phyloP scores from a whole-genome alignment of 345 rosid genomes.

The Nasturtium officinale region DNA sequence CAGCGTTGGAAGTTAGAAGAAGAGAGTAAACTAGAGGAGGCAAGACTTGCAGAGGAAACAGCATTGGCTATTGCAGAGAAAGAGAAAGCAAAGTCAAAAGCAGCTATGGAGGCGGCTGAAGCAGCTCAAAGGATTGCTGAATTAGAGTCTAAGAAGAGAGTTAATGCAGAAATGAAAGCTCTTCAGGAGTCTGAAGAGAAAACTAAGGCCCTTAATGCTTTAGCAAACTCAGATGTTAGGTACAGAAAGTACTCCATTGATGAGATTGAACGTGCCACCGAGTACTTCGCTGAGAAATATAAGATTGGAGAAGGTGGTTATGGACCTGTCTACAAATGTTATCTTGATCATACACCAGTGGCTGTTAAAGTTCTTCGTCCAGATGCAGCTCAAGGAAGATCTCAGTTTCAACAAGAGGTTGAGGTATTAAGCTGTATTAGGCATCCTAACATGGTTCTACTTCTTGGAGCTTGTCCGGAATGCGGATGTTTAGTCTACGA shows the following conservation, averaged over 20 bases:
- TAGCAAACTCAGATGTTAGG: conserved; percentile 57
- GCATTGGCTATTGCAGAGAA: conserved; percentile 76
- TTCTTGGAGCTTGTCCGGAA: conserved; percentile 89
- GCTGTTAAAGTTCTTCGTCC: conserved; percentile 92
- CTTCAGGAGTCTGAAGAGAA: conserved; percentile 73
- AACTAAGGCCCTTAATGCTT: conserved; percentile 65
- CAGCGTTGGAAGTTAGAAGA: conserved; percentile 86
- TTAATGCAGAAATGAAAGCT: conserved; percentile 80
- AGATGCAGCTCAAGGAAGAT: conserved; percentile 94
- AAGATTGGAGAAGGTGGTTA: conserved; percentile 99
- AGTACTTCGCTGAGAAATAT: conserved; percentile 59
- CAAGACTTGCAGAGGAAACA: conserved; percentile 71
- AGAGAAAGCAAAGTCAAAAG: conserved; percentile 86
- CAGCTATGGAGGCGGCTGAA: conserved; percentile 89
- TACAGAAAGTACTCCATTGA: conserved; percentile 82
- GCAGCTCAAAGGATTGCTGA: conserved; percentile 88
- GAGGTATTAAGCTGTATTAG: conserved; percentile 88
- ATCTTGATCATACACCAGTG: conserved; percentile 83
- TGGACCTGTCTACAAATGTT: conserved; percentile 84
- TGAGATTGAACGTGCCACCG: conserved; percentile 80
- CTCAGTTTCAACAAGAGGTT: conserved; percentile 96
- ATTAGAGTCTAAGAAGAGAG: conserved; percentile 72
- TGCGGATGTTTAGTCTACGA: conserved; percentile 89
- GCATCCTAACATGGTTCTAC: conserved; percentile 92
- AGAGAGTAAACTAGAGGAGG: conserved; percentile 73